These are phyloP conservation scores for Septoria petroselini DNA, from an alignment of 2,329 filamentous ascomycete genomes.

Conservation along the genomic window DNA sequence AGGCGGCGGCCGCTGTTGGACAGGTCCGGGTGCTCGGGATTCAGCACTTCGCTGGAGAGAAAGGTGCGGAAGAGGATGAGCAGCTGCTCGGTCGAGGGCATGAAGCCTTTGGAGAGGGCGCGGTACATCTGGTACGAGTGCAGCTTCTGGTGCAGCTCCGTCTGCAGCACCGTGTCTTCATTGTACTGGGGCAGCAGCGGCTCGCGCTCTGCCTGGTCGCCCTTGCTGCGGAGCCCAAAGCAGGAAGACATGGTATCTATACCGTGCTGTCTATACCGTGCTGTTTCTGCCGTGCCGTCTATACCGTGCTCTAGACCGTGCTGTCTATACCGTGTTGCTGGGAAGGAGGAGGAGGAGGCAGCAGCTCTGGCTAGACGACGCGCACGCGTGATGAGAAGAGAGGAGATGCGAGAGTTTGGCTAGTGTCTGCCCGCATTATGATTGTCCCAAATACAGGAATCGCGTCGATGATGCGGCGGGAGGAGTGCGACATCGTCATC, in stretches of 20 bases:
- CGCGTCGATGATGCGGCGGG: no score
- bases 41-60: slow-evolving; percentile 73
- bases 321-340: background rate
- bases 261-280: no score
- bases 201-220: slow-evolving; percentile 58
- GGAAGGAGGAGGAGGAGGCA: background rate
- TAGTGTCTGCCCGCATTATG: no score
- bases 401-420: no score
- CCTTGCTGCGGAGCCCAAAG: slow-evolving; percentile 56
- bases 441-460: no score
- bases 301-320: no score
- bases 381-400: no score
- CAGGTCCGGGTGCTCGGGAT: slow-evolving; percentile 69
- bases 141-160: slow-evolving; percentile 78
- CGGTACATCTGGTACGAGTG: slow-evolving; percentile 90
- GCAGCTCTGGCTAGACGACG: no score
- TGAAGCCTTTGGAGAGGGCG: slow-evolving; percentile 77
- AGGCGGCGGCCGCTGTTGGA: slow-evolving; percentile 74
- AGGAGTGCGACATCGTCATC: no score
- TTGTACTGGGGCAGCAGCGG: slow-evolving; percentile 79
- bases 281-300: no score
- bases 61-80: slow-evolving; percentile 77
- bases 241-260: slow-evolving; percentile 64
- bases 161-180: slow-evolving; percentile 76
- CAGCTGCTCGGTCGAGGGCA: slow-evolving; percentile 85